phyloP scores from a whole-genome alignment of 116 monocot genomes.

The Posidonia oceanica region DNA sequence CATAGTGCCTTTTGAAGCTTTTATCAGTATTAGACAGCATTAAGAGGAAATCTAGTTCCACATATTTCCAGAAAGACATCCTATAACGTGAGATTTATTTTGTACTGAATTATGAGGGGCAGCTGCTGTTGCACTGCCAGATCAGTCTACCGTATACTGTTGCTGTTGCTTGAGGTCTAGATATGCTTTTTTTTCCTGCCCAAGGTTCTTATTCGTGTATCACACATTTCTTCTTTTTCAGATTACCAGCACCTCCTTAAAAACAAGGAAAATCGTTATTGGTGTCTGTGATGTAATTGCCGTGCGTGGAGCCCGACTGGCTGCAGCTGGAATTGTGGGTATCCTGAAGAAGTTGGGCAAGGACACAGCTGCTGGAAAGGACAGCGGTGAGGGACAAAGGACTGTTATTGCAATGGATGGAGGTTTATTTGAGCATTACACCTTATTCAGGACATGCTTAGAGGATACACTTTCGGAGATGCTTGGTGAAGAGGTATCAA shows the following conservation, averaged over 20 bases:
- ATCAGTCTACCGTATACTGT: too few relatives aligned
- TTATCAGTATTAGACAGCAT: too few relatives aligned
- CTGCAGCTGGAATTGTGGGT: constrained; percentile 78
- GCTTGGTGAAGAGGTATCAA: constrained; percentile 43
- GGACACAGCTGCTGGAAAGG: constrained; percentile 12
- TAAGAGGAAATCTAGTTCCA: too few relatives aligned
- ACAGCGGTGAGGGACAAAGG: constrained; percentile 18
- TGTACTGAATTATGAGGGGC: too few relatives aligned
- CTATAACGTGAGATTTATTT: too few relatives aligned
- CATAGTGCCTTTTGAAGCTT: not conserved
- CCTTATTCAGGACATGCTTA: constrained; percentile 43
- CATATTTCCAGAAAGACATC: too few relatives aligned
- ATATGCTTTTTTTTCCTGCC: too few relatives aligned
- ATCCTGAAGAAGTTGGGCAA: constrained; percentile 76
- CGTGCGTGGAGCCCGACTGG: constrained; percentile 57
- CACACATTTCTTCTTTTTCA: constrained; percentile 11
- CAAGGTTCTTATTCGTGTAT: not conserved
- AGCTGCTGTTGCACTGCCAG: too few relatives aligned
- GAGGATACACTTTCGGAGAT: constrained; percentile 49
- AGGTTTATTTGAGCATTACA: constrained; percentile 76
- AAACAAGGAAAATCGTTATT: constrained; percentile 52
- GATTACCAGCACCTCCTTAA: constrained; percentile 41
- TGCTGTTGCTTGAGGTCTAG: too few relatives aligned
- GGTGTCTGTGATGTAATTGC: constrained; percentile 75
- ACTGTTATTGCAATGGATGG: constrained; percentile 86